phyloP scores from a whole-genome alignment of 1,284 basidiomycete species.

The Cystobasidium sp. region DNA sequence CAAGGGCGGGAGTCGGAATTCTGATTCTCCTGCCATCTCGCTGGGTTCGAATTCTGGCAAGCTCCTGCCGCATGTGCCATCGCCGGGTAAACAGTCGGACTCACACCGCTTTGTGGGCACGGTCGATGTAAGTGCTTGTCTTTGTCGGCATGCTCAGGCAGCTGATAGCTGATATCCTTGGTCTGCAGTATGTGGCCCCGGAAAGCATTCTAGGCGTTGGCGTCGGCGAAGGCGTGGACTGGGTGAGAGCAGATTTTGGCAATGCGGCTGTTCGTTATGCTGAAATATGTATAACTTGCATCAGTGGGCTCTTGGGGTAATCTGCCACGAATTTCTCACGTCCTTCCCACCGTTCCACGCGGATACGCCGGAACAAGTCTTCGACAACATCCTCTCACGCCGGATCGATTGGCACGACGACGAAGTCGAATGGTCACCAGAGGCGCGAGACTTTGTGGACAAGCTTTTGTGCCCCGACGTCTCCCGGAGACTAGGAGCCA shows the following conservation, averaged over 20 bases:
- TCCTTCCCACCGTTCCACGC: slow-evolving; percentile 98
- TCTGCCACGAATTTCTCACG: slow-evolving; percentile 97
- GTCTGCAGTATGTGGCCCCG: slow-evolving; percentile 58
- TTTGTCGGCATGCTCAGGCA: neutral
- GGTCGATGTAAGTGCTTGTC: slow-evolving; percentile 24
- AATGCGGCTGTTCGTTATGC: neutral
- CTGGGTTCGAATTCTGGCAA: slow-evolving; percentile 14
- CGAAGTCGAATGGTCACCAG: slow-evolving; percentile 80
- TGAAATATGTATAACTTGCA: slow-evolving; percentile 24
- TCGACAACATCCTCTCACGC: slow-evolving; percentile 97
- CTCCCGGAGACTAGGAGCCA: slow-evolving; percentile 75
- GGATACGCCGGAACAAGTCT: slow-evolving; percentile 93
- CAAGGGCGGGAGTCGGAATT: slow-evolving; percentile 11
- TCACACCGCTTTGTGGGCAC: slow-evolving; percentile 35
- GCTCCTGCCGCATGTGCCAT: slow-evolving; percentile 10
- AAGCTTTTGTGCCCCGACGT: slow-evolving; percentile 83
- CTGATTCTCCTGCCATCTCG: slow-evolving; percentile 23
- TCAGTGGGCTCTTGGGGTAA: slow-evolving; percentile 95
- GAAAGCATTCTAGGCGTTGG: slow-evolving; percentile 80
- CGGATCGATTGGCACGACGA: slow-evolving; percentile 84
- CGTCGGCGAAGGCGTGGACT: slow-evolving; percentile 96
- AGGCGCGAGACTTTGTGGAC: slow-evolving; percentile 90
- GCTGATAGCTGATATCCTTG: slow-evolving; percentile 44
- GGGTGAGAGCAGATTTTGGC: slow-evolving; percentile 69
- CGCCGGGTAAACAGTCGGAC: slow-evolving; percentile 19